Percentiles rank a stretch among this genome's conserved stretches.
These are phyloP conservation scores for Dichomitus squalens DNA, from an alignment of 1,284 basidiomycete genomes.

Conservation along the genomic window DNA sequence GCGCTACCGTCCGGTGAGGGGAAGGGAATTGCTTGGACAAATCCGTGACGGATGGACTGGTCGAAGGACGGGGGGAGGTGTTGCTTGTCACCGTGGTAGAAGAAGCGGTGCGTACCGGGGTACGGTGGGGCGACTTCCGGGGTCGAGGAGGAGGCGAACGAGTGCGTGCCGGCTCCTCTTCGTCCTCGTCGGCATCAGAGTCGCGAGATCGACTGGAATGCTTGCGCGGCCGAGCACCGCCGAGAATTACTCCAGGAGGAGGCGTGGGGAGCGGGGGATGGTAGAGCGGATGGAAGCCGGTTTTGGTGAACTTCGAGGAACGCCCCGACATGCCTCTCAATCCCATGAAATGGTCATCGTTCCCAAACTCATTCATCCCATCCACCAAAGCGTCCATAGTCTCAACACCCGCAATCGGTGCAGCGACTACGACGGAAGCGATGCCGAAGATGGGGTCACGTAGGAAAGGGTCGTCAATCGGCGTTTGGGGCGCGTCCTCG, in stretches of 20 bases:
- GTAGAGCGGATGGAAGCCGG: constrained; percentile 56
- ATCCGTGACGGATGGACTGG: constrained; percentile 1
- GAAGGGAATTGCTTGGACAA: neutral
- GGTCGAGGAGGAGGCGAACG: constrained; percentile 18
- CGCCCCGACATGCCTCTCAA: constrained; percentile 43
- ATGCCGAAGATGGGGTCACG: constrained; percentile 45
- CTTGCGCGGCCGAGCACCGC: constrained; percentile 54
- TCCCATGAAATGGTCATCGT: constrained; percentile 55
- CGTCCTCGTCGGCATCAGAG: constrained; percentile 51
- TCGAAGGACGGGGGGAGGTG: constrained; percentile 8
- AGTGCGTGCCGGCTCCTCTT: constrained; percentile 19
- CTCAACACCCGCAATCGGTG: constrained; percentile 76
- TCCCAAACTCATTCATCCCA: constrained; percentile 66
- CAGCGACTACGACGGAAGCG: constrained; percentile 72
- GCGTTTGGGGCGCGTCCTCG: constrained; percentile 69
- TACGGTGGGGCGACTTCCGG: constrained; percentile 10
- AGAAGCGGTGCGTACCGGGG: constrained; percentile 15
- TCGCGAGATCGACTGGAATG: constrained; percentile 39
- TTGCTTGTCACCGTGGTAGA: constrained; percentile 9
- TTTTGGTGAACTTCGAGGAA: constrained; percentile 45
- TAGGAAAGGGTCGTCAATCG: constrained; percentile 52
- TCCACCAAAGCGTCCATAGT: constrained; percentile 85
- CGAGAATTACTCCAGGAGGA: constrained; percentile 76
- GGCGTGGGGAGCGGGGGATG: constrained; percentile 80
- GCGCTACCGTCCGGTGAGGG: constrained; percentile 46